phyloP scores from a whole-genome alignment of 371 early-diverging fungal genomes.

The Mortierella polycephala region DNA sequence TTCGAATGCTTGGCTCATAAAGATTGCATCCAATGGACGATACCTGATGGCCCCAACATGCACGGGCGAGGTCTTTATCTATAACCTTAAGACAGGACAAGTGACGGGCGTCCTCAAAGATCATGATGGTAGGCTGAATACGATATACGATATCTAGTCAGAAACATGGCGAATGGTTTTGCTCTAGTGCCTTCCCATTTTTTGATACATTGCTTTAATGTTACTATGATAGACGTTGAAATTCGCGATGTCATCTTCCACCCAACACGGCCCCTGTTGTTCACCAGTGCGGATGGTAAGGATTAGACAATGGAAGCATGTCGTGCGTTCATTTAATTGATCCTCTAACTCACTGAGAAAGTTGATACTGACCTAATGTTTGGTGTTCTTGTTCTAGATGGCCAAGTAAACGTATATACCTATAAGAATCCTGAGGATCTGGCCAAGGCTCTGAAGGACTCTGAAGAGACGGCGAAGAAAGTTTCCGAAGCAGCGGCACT shows the following conservation, averaged over 20 bases:
- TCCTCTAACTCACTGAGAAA: too few relatives aligned
- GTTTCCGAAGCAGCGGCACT: conserved; percentile 39
- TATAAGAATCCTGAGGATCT: conserved; percentile 46
- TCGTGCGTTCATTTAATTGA: too few relatives aligned
- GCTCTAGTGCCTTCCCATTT: too few relatives aligned
- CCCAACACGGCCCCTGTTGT: conserved; percentile 79
- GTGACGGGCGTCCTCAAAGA: conserved; percentile 80
- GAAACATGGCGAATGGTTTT: too few relatives aligned
- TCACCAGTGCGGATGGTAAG: conserved; percentile 88
- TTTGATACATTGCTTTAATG: not conserved
- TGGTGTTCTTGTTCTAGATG: conserved; percentile 33
- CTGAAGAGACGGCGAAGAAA: conserved; percentile 18
- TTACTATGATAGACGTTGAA: conserved; percentile 71
- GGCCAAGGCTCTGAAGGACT: conserved; percentile 29
- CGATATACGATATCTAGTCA: conserved; percentile 3
- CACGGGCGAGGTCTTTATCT: conserved; percentile 87
- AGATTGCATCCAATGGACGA: conserved; percentile 85
- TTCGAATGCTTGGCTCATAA: conserved; percentile 93
- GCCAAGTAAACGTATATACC: conserved; percentile 57
- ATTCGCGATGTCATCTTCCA: conserved; percentile 94
- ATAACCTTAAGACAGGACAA: conserved; percentile 77
- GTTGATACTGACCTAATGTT: not conserved
- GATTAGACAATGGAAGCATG: not conserved
- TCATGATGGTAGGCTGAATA: conserved; percentile 71
- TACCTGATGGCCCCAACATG: conserved; percentile 89